Percentiles rank a stretch among this genome's conserved stretches.
Evolutionary conservation across 2,329 filamentous ascomycete species (phyloP).

Genomic region (Diplodia mutila): DNA sequence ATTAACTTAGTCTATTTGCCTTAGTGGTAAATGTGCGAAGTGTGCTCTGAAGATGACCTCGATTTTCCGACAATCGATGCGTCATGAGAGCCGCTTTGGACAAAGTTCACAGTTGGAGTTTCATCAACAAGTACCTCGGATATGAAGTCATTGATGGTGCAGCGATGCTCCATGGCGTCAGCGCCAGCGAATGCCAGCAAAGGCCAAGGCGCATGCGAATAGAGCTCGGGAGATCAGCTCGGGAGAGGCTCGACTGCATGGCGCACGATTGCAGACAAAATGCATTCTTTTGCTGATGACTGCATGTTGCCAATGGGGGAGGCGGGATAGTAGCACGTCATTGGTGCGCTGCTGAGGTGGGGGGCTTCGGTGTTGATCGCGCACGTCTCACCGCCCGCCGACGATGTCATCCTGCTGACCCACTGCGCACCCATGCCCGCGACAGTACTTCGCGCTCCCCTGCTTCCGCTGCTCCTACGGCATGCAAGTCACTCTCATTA

Average conservation of each 20-base stretch:
- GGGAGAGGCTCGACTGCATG: too few species aligned
- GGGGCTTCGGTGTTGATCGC: constrained; percentile 8
- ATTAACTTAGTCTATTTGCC: too few species aligned
- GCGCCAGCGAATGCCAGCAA: not conserved
- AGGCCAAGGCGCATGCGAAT: not conserved
- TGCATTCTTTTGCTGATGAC: not conserved
- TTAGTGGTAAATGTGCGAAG: too few species aligned
- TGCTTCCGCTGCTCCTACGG: constrained; percentile 17
- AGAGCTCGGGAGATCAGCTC: not conserved
- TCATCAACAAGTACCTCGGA: not conserved
- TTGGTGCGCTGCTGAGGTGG: constrained; percentile 18
- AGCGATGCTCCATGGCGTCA: not conserved
- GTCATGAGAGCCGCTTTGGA: too few species aligned
- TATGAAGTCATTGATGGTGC: not conserved
- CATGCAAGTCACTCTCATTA: constrained; percentile 22
- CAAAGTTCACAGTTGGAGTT: not conserved
- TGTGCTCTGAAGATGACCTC: too few species aligned
- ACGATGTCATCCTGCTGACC: constrained; percentile 21
- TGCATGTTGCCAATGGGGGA: not conserved
- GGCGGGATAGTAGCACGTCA: not conserved
- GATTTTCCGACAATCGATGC: too few species aligned
- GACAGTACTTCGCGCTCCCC: constrained; percentile 16
- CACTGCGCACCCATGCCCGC: constrained; percentile 15
- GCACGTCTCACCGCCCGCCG: constrained; percentile 18
- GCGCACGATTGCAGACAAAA: too few species aligned